Conservation (phyloP, 306 rosid genomes). For the Neltuma alba region DNA sequence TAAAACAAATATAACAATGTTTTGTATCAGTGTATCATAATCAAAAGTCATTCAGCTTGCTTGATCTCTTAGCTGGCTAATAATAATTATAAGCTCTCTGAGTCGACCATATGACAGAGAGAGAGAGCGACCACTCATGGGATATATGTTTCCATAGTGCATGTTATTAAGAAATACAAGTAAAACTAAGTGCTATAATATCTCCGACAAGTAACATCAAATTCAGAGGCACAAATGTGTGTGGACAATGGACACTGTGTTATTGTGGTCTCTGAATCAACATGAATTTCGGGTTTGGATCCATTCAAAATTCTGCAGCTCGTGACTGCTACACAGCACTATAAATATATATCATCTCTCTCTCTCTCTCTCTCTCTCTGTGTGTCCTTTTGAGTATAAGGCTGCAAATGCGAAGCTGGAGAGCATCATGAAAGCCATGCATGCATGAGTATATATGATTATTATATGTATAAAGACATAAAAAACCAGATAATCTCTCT, state of each 20-base stretch:
- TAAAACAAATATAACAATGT: not conserved
- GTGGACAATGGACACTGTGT: slow-evolving; percentile 15
- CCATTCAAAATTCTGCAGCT: slow-evolving; percentile 40
- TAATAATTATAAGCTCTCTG: slow-evolving; percentile 34
- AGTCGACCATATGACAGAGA: slow-evolving; percentile 12
- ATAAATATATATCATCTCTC: not conserved
- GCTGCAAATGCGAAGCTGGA: slow-evolving; percentile 63
- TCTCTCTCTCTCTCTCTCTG: not conserved
- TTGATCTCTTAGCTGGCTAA: slow-evolving; percentile 26
- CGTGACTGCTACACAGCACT: slow-evolving; percentile 40
- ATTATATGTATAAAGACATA: not conserved
- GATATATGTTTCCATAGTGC: not conserved
- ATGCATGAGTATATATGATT: not conserved
- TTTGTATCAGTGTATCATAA: slow-evolving; percentile 9
- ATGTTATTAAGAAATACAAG: slow-evolving; percentile 10
- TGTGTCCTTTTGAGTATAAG: slow-evolving; percentile 36
- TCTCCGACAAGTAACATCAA: slow-evolving; percentile 51
- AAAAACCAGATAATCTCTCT: slow-evolving; percentile 41
- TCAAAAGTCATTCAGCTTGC: slow-evolving; percentile 20
- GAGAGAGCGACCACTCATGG: slow-evolving; percentile 29
- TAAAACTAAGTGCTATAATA: slow-evolving; percentile 15
- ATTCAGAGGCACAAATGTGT: slow-evolving; percentile 36
- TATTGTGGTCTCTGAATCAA: slow-evolving; percentile 42
- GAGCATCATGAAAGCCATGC: slow-evolving; percentile 30
- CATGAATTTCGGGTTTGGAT: slow-evolving; percentile 51